phyloP scores from a whole-genome alignment of 805 yeast species.

The Candida caryicola region DNA sequence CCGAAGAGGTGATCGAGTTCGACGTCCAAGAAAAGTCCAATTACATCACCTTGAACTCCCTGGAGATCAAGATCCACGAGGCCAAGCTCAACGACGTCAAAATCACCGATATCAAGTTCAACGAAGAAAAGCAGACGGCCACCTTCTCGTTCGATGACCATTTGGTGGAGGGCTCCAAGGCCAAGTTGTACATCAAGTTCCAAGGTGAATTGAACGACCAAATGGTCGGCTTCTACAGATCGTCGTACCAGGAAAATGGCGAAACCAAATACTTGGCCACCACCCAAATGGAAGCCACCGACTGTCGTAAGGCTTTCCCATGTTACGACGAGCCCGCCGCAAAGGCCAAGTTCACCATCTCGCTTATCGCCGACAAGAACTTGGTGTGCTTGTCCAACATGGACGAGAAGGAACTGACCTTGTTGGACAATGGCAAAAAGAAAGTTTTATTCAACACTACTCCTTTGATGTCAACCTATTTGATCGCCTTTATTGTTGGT shows the following conservation, averaged over 20 bases:
- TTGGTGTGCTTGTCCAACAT: constrained; percentile 67
- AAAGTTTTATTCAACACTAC: constrained; percentile 67
- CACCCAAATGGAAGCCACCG: constrained; percentile 85
- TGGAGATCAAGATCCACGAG: constrained; percentile 61
- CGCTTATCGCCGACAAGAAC: constrained; percentile 53
- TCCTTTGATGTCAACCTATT: constrained; percentile 80
- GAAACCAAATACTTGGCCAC: constrained; percentile 71
- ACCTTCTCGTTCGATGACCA: constrained; percentile 39
- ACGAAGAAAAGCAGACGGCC: constrained; percentile 38
- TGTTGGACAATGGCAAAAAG: constrained; percentile 45
- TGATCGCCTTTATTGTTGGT: constrained; percentile 80
- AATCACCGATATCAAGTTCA: constrained; percentile 22
- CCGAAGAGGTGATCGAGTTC: constrained; percentile 53
- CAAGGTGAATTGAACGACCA: constrained; percentile 67
- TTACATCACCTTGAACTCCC: constrained; percentile 53
- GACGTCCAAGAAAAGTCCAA: constrained; percentile 48
- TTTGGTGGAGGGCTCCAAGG: constrained; percentile 35
- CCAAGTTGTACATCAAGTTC: constrained; percentile 49
- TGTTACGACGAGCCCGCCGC: constrained; percentile 82
- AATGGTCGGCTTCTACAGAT: constrained; percentile 82
- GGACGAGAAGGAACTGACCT: constrained; percentile 54
- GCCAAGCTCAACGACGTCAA: constrained; percentile 38
- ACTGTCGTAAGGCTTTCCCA: constrained; percentile 85
- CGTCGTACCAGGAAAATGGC: constrained; percentile 61
- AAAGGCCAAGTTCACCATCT: constrained; percentile 68